Base-by-base conservation (phyloP, 768 basidiomycete species). In the Tremella yokohamensis region DNA sequence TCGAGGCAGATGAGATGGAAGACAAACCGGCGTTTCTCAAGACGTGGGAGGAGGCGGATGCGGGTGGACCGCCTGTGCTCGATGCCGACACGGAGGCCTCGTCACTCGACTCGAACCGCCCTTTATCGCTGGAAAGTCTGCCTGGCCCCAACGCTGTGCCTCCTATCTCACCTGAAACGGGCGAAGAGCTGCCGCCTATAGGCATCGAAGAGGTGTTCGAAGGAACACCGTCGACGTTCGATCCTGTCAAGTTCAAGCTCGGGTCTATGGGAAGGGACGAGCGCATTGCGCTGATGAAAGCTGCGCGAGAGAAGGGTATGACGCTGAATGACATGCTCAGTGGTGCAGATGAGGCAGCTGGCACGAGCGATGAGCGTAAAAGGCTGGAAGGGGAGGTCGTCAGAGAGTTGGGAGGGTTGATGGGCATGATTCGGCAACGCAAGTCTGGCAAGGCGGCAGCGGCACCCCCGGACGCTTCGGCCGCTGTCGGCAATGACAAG, bases 171-270 rank as follows among this genome's bases (percentile, higher is more conserved):
- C 4, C 4, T 11, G 42, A 45, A 6, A 16, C 22, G 42, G 4
- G 50, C 25, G 54, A 51, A 6, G 49, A 49, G 11, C 53, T 70
- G 7, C 66, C 63, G 1, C 63, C 65, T 18, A 59, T 70, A 16
- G 72, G 72, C 0, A 57, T 57, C 25, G 75, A 76, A 51, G 57
- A 52, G 16, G 61, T 76, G 1, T 34, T 52, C 11, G 72, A 66
- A 38, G 73, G 73, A 54, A 58, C 42, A 54, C 7, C 26, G 49
- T 6, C 47, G 49, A 40, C 9, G 18, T 15, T 6, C n/a, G 16
- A 22, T 29, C 16, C 40, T 40, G 34, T 26, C 34, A 40, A 39
- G 38, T 34, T 37, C 37, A 4, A 26, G 9, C 40, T 58, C 6
- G 19, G 56, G 25, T 57, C 60, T 19, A 48, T 75, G 54, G 58